Base-by-base conservation (phyloP, 2,329 filamentous ascomycete genomes). In the Aspergillus tanneri region DNA sequence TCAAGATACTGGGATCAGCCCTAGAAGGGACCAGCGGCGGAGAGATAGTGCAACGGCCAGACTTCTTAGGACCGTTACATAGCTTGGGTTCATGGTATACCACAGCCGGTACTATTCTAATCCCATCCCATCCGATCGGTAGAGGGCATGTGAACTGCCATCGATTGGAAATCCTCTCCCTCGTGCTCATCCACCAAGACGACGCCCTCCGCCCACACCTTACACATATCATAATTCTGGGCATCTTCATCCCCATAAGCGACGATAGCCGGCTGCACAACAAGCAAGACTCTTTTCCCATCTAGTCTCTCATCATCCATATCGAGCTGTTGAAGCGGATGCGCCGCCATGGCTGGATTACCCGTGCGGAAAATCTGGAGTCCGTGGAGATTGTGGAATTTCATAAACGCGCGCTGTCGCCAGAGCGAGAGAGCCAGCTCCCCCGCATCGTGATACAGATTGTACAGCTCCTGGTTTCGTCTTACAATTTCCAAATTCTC, bases 171-270 rank as follows among this genome's bases (percentile, higher is more conserved):
- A 2, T 23, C 9, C 23, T 24, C 4, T 27, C 43, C 35, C 5
- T 18, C 12, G 6, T 38, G n/a, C 21, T 50, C 50, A 23, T 50
- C 48, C 6, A 58, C 35, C 22, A 60, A 18, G 41, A 60, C 55
- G 24, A 57, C 47, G 1, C 54, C 57, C 35, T 50, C 41, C 2
- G 56, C 49, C 60, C 57, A 61, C 11, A 61, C 37, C 23, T 58
- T 60, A 21, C 32, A 22, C 7, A 52, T 22, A 8, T 61, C 43
- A 27, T 59, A 62, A 32, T 59, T 30, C 36, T 60, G 58, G 1
- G 52, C 59, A 24, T 59, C 43, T 23, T 58, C 56, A 28, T 55
- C 52, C 4, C 58, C 60, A 38, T 52, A 59, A 1, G 54, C 57
- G 10, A 62, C 11, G 8, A 63, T 22, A 9, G 47, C 51, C 3